phyloP scores from a whole-genome alignment of 2,329 filamentous ascomycete genomes.

The Myotisia sp. region DNA sequence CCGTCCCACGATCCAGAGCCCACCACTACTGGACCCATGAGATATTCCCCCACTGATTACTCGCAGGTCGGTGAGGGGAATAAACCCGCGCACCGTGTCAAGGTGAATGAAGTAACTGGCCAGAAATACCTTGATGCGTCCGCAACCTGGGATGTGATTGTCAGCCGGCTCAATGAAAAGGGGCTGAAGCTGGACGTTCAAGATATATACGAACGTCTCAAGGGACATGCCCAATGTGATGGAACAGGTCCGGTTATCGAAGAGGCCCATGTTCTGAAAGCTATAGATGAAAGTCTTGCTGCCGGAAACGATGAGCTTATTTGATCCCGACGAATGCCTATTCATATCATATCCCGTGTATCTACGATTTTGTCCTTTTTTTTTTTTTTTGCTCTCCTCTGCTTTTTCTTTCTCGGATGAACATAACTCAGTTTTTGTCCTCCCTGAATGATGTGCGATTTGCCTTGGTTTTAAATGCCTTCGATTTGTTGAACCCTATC shows the following conservation, averaged over 20 bases:
- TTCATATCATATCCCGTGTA: no score
- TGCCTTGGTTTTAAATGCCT: no score
- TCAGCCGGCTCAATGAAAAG: conserved; percentile 62
- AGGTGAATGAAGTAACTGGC: conserved; percentile 47
- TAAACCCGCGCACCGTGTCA: conserved; percentile 51
- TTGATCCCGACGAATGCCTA: no score
- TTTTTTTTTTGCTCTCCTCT: no score
- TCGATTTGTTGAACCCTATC: no score
- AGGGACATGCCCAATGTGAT: conserved; percentile 62
- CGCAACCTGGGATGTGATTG: conserved; percentile 82
- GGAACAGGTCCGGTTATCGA: conserved; percentile 80
- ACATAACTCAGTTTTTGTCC: no score
- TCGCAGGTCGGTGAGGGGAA: conserved; percentile 27
- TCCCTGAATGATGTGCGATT: no score
- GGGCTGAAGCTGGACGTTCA: conserved; percentile 67
- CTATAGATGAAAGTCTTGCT: conserved; percentile 65
- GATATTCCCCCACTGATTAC: conserved; percentile 59
- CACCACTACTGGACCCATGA: conserved; percentile 51
- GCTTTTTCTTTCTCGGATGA: no score
- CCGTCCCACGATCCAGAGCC: conserved; percentile 20
- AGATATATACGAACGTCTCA: conserved; percentile 65
- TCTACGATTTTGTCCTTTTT: not conserved
- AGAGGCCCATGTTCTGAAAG: conserved; percentile 55
- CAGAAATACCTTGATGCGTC: conserved; percentile 58
- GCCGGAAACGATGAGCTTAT: conserved; percentile 66